Evolutionary conservation across 1,139 yeast genomes (phyloP), one percentile per base, ranked within the genome.

Genomic region (Entelexis paramagnoliae): DNA sequence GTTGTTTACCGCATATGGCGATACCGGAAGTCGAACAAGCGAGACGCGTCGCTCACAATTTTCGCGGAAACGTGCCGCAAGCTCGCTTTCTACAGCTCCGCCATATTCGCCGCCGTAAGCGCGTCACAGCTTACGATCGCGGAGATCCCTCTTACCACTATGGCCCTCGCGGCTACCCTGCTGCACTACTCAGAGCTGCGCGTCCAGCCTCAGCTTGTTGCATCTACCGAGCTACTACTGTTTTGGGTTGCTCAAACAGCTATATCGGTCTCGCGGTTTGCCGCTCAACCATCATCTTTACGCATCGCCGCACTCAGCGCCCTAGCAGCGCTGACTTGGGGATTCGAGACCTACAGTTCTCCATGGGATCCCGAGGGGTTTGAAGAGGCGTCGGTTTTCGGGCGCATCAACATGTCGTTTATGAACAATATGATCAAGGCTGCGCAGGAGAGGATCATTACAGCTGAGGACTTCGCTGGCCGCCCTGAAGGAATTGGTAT

Each of bases 381-480:
- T 32, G 58, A 55, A 8, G 49, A 45, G 16, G 47, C 51, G 5
- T 52, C 55, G 11, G 38, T 55, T 5, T 55, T 53, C 32, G 56
- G 56, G 20, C 47, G 40, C 19, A 43, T 55, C 24, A 46, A 36
- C 24, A 46, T 46, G 36, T 29, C 44, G 4, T 55, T 49, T 35
- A 19, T 55, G 24, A 6, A 28, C 8, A 28, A 48, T 14, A 45
- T 55, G 55, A 49, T 55, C 10, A 20, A 19, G 17, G 30, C 36
- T 1, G 46, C 52, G 1, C 24, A 28, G 17, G 17, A 16, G 6
- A 28, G 38, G 14, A 36, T 30, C 14, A 38, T 26, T 22, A 38
- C 24, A 17, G 50, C 20, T 39, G 51, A 49, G 1, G 50, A 45
- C 24, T 33, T 45, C 24, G 55, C 58, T 13, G 40, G 44, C 2